Base-by-base conservation (phyloP, 2,329 filamentous ascomycete species). In the Cadophora sp. region DNA sequence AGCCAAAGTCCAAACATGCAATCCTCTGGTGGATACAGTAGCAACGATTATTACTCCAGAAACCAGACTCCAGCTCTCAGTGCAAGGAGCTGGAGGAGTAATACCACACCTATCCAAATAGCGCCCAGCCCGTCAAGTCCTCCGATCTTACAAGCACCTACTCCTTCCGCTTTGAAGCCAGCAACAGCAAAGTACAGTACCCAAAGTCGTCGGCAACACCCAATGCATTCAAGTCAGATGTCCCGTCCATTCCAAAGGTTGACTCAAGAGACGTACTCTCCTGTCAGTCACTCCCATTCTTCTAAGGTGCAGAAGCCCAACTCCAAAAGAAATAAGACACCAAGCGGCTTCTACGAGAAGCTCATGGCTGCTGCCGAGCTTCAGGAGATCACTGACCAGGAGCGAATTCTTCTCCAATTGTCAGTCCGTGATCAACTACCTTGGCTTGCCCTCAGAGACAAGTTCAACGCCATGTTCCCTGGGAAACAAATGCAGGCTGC, bases 401-500 rank as follows among this genome's bases (percentile, higher is more conserved):
- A 80, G 27, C 68, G 73, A 55, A 66, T 78, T 14, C 75, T 80
- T 7, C 71, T 80, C n/a, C 71, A 77, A 40, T 71, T 80, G 16
- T 73, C 76, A 24, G 74, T 78, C n/a, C 67, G 76, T 14, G 74
- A 78, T 34, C 64, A 73, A 12, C 67, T 77, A 11, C 75, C 75
- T 22, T 80, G 79, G 79, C 79, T 79, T 62, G 75, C 76, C 14
- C 76, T 79, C 46, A 72, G 72, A 19, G 66, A 63, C 29, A 72
- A 70, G 27, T 79, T 79, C 69, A 75, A 77, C 48, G 74, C 75
- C 31, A 68, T 72, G 60, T 75, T 72, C 40, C 73, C 76, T 34
- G 76, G 76, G 26, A 71, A 69, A 19, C 0, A 19, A 2, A 77
- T 77, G 71, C 73, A 74, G 43, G 73, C 77, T 62, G 74, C 78